Evolutionary conservation across 2,329 filamentous ascomycete species (phyloP), one percentile per base, ranked within the genome.

Genomic region (Colletotrichum incanum): DNA sequence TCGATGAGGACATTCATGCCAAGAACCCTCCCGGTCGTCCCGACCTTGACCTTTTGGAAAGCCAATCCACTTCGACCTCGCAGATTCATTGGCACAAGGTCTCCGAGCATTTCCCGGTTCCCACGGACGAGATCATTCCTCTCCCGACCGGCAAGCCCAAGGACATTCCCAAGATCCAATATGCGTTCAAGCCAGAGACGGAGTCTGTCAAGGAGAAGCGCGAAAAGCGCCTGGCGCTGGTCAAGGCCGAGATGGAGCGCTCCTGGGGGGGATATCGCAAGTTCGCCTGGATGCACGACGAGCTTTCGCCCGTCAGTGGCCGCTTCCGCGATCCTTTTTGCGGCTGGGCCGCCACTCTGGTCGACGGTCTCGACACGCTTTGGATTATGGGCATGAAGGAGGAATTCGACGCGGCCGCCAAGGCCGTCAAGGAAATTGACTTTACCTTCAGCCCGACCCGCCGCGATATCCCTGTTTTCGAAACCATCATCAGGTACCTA

Each of bases 401-500:
- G 0, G 94, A 97, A 76, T 97, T 97, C 77, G 90, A 94, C 71
- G 91, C 94, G 73, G 94, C 94, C 2, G 90, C 93, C 55, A 86
- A 89, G 63, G 91, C 88, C 4, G 90, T 95, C 28, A 87, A 87
- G 68, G 82, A 89, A 7, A 96, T 98, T 70, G 94, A 98, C 81
- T 98, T 98, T 77, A 96, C 93, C 3, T 93, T 89, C 14, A 92
- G 90, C 37, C 81, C 85, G 3, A 79, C 82, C 18, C 86, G 91
- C 60, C 79, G 82, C 47, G 89, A 93, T 59, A 96, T 98, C 56
- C 95, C 94, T n/a, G 87, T 97, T 9, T 98, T 98, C 76, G 95
- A 98, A 82, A 97, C 95, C 0, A 94, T 92, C 14, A 98, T 98
- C 78, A 91, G 96, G 63, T 98, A 98, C 77, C 86, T 98, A 5